Evolutionary conservation across 345 rosid genomes (phyloP), one percentile per base, ranked within the genome.

Genomic region (Viola odorata): DNA sequence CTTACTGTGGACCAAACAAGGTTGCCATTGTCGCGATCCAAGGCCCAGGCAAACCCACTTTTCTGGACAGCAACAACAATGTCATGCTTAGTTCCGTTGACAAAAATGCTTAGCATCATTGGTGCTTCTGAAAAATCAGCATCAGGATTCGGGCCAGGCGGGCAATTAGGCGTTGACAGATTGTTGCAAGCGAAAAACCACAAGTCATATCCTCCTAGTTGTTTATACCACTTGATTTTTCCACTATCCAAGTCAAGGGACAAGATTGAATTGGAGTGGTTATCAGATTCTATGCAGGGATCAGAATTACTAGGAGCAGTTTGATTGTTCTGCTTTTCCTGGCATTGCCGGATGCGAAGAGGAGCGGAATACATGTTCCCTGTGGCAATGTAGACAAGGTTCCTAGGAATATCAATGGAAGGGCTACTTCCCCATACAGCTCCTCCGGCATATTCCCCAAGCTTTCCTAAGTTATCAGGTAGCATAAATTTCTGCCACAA

Each of bases 71-170:
- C 69, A 57, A 17, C 58, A 37, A 61, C 76, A 48, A 71, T 37
- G 4, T 70, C 73, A 15, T 3, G 15, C 66, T 51, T 60, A 13
- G 15, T 64, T 57, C 58, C 69, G 8, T 69, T 59, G 4, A 59
- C 57, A 36, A 37, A 6, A 6, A 61, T 57, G 37, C 17, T 63
- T 12, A 77, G 8, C 62, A 70, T 63, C 81, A 77, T 51, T 5
- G 78, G 81, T 5, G 78, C 78, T 45, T 67, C 81, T 13, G 55
- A 63, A 36, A 77, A 77, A 70, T 77, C 78, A 4, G 75, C 78
- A 67, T 64, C 81, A 0, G 48, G 68, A 58, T 57, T 73, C 0
- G 81, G 81, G 0, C 81, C 78, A 37, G 67, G 65, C 0, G 71
- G 78, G 37, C 78, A 77, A 12, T 41, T 32, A n/a, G 71, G 63